A percentile compares a stretch with the other conserved stretches of the same genome.
These are phyloP conservation scores for Triticum timopheevii DNA, from an alignment of 176 grass and related monocot species.

Conservation along the genomic window DNA sequence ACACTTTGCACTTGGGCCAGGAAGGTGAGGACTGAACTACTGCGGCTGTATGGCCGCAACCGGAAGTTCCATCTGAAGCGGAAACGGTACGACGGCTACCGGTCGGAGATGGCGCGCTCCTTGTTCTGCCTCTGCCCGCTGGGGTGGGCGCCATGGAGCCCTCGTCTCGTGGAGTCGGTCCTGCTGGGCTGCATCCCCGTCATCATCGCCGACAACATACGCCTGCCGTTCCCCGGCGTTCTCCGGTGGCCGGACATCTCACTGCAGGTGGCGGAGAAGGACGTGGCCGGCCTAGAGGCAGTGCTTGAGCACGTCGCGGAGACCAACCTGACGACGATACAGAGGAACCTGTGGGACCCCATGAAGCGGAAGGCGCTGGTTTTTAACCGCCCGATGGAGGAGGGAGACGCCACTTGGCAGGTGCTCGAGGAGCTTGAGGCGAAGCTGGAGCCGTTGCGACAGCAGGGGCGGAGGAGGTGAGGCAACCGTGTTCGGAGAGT, in stretches of 20 bases:
- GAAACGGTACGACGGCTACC: conserved; percentile 42
- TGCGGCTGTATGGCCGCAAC: conserved; percentile 33
- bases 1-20: neutral
- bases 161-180: conserved; percentile 55
- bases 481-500: no score
- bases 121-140: conserved; percentile 62
- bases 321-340: conserved; percentile 43
- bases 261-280: conserved; percentile 38
- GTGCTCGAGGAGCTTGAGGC: conserved; percentile 23
- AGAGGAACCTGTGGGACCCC: conserved; percentile 62
- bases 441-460: no score
- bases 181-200: conserved; percentile 56
- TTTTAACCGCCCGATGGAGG: conserved; percentile 29
- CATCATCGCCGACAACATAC: conserved; percentile 54
- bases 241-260: conserved; percentile 48
- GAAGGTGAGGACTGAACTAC: conserved; percentile 57
- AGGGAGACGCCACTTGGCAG: conserved; percentile 62
- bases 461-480: no score
- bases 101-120: conserved; percentile 51
- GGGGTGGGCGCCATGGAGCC: conserved; percentile 75
- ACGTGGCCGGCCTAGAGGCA: conserved; percentile 36
- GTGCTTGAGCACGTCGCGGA: conserved; percentile 45
- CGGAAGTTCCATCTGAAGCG: conserved; percentile 47
- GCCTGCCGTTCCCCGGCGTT: conserved; percentile 38
- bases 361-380: conserved; percentile 39